Evolutionary conservation across 768 basidiomycete genomes (phyloP), one percentile per base, ranked within the genome.

Genomic region (Clitopilus hobsonii): DNA sequence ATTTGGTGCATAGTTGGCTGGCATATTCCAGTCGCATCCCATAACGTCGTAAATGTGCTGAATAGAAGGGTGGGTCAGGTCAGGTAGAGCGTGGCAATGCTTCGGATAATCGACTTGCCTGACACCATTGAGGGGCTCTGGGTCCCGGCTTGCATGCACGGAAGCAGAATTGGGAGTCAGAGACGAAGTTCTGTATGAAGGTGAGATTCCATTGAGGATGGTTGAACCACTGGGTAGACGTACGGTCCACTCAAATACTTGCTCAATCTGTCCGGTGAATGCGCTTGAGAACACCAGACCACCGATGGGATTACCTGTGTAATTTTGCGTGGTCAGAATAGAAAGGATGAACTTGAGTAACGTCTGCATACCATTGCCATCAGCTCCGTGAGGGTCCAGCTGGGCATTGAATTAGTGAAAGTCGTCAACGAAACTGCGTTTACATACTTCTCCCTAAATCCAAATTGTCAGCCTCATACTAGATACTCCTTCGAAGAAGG

Each of bases 241-340:
- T 66, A 85, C 83, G 48, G 85, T 89, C 91, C 91, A 92, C 64
- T 91, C 84, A 60, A 83, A 77, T 36, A 88, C 72, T 62, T 89
- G 78, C 60, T 79, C 58, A 3, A 81, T 58, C 48, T 72, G 69
- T 20, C 82, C 84, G 4, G 6, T 45, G 67, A 85, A 89, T n/a
- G 84, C 85, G 56, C 55, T 77, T 20, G 87, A 86, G 66, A 89
- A 89, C n/a, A 91, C 84, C 38, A 89, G 75, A 2, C 82, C 85
- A 25, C 86, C 88, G 28, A 81, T 78, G 8, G 79, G 84, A 61
- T 82, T 84, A 14, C 80, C 76, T 74, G 54, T 54, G 11, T 22
- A 38, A 32, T 38, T n/a, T n/a, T 20, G 26, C 24, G 18, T 29
- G 13, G n/a, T 36, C 10, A 32, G 41, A 5, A 2, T 18, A 20